These are phyloP conservation scores for Penicillium longicatenatum DNA, from an alignment of 495 filamentous ascomycete genomes.

Conservation along the genomic window DNA sequence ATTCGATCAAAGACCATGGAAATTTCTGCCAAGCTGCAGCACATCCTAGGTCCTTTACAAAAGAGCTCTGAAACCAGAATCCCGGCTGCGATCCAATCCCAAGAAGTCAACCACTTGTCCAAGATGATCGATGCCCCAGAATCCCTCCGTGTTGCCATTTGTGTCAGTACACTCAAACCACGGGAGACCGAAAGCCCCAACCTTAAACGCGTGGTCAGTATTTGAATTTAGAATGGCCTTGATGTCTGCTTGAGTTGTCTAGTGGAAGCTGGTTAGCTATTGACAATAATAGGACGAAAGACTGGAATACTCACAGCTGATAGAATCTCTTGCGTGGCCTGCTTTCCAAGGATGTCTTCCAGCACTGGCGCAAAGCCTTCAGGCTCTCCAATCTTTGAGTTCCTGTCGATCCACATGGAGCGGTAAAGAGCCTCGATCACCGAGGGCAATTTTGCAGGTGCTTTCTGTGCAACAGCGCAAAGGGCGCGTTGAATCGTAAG, in stretches of 20 bases:
- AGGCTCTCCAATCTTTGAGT: constrained; percentile 47
- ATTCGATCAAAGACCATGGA: no score
- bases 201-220: constrained; percentile 58
- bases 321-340: constrained; percentile 43
- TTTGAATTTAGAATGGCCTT: constrained; percentile 56
- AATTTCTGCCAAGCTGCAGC: background rate
- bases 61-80: constrained; percentile 33
- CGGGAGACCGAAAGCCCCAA: constrained; percentile 71
- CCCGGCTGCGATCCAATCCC: constrained; percentile 47
- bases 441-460: constrained; percentile 44
- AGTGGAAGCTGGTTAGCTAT: background rate
- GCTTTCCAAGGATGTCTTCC: constrained; percentile 51
- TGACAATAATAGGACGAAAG: background rate
- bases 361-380: constrained; percentile 53
- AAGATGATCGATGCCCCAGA: constrained; percentile 72
- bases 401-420: constrained; percentile 59
- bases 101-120: constrained; percentile 65
- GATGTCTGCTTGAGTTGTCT: constrained; percentile 45
- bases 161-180: constrained; percentile 68
- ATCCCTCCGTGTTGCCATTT: constrained; percentile 60
- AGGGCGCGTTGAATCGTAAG: constrained; percentile 53
- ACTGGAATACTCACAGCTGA: constrained; percentile 29
- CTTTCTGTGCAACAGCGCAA: constrained; percentile 35
- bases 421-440: constrained; percentile 54
- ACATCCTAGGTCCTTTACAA: constrained; percentile 12